Evolutionary conservation across 805 yeast genomes (phyloP).

Genomic region (Candida anglica): DNA sequence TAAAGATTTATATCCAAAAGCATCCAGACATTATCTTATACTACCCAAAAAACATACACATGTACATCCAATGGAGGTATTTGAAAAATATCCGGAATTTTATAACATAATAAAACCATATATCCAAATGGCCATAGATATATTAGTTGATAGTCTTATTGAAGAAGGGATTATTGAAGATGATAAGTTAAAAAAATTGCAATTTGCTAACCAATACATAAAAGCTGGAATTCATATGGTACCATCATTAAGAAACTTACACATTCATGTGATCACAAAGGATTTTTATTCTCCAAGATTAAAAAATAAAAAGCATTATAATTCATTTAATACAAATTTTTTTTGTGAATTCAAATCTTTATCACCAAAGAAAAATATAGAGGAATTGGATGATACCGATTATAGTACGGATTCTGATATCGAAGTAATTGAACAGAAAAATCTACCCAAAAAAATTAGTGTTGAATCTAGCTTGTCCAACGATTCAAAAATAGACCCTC

Average conservation of each 20-base stretch:
- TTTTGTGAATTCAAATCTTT: conserved; percentile 54
- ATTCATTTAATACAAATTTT: conserved; percentile 64
- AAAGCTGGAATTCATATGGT: conserved; percentile 63
- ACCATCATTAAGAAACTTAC: conserved; percentile 69
- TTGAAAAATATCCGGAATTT: conserved; percentile 27
- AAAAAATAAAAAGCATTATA: conserved; percentile 64
- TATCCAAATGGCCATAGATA: conserved; percentile 31
- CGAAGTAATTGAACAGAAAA: too few relatives aligned
- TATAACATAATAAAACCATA: conserved; percentile 24
- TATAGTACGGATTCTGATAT: too few relatives aligned
- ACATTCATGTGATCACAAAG: conserved; percentile 66
- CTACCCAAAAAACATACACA: conserved; percentile 52
- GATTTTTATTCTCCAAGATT: conserved; percentile 54
- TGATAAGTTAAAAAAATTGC: conserved; percentile 4
- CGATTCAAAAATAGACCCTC: too few relatives aligned
- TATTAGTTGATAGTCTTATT: conserved; percentile 26
- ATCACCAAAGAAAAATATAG: conserved; percentile 10
- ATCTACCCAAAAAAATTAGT: too few relatives aligned
- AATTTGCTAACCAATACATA: conserved; percentile 27
- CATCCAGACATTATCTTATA: conserved; percentile 55
- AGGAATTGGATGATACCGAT: not conserved
- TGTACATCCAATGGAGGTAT: conserved; percentile 50
- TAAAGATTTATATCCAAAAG: conserved; percentile 60
- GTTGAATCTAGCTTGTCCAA: too few relatives aligned
- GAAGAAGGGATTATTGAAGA: conserved; percentile 12